Conservation (phyloP, 2,329 filamentous ascomycete genomes). For the Cladophialophora chaetospira region DNA sequence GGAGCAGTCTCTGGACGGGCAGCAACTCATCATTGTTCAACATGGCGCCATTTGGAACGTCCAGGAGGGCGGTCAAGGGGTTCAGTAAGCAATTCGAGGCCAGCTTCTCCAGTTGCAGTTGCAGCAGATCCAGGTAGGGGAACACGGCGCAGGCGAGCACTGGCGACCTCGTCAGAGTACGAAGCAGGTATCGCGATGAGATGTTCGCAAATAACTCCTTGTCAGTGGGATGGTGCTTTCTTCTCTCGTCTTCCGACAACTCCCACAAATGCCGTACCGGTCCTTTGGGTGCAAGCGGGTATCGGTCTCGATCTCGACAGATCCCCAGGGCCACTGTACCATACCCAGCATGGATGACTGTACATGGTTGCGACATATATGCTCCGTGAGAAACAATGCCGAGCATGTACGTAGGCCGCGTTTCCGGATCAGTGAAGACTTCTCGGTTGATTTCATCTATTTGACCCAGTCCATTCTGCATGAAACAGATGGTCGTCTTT, state of each 20-base stretch:
- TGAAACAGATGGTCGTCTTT: conserved; percentile 70
- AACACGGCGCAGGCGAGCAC: conserved; percentile 63
- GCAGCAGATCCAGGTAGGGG: conserved; percentile 63
- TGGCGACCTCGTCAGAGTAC: conserved; percentile 63
- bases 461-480: conserved; percentile 81
- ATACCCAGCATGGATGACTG: conserved; percentile 59
- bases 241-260: conserved; percentile 32
- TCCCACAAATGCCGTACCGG: conserved; percentile 18
- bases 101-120: conserved; percentile 74
- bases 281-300: conserved; percentile 25
- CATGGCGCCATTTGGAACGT: conserved; percentile 72
- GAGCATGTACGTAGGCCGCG: conserved; percentile 74
- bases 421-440: conserved; percentile 67
- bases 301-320: conserved; percentile 42
- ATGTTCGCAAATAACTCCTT: conserved; percentile 31
- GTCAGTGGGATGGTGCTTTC: conserved; percentile 27
- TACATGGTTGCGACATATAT: conserved; percentile 52
- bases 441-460: conserved; percentile 73
- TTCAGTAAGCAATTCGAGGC: conserved; percentile 77
- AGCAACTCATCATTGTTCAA: conserved; percentile 67
- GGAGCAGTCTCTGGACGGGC: conserved; percentile 67
- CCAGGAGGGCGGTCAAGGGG: conserved; percentile 76
- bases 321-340: conserved; percentile 62
- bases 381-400: conserved; percentile 66
- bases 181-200: conserved; percentile 62